phyloP scores from a whole-genome alignment of 331 rosid species.

The Arachis monticola region DNA sequence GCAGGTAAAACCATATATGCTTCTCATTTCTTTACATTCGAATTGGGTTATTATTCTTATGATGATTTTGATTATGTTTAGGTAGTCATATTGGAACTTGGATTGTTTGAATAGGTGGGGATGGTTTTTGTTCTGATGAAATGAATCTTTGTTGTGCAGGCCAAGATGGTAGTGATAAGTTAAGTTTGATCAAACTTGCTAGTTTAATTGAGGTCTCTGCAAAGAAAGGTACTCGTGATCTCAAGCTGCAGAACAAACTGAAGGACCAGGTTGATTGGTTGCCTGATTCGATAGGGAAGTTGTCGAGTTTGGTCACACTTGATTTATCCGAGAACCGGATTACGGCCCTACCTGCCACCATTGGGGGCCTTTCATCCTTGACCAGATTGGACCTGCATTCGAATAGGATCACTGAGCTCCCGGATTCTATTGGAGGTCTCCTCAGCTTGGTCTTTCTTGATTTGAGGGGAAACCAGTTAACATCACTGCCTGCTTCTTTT shows the following conservation, averaged over 20 bases:
- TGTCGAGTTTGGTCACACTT: slow-evolving; percentile 66
- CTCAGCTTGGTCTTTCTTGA: slow-evolving; percentile 64
- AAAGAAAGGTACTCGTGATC: slow-evolving; percentile 68
- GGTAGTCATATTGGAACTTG: neutral
- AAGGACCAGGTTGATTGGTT: slow-evolving; percentile 85
- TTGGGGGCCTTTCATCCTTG: slow-evolving; percentile 79
- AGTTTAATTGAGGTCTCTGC: slow-evolving; percentile 79
- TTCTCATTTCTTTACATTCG: slow-evolving; percentile 32
- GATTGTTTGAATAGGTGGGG: neutral
- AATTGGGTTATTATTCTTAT: slow-evolving; percentile 1
- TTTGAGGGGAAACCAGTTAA: slow-evolving; percentile 68
- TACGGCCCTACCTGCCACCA: slow-evolving; percentile 63
- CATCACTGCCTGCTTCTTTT: slow-evolving; percentile 67
- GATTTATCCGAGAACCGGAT: slow-evolving; percentile 88
- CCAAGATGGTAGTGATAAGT: slow-evolving; percentile 76
- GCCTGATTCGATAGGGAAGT: slow-evolving; percentile 84
- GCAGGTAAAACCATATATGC: slow-evolving; percentile 47
- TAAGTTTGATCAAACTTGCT: slow-evolving; percentile 78
- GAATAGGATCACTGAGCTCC: slow-evolving; percentile 67
- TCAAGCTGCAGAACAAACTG: slow-evolving; percentile 69
- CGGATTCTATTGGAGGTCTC: slow-evolving; percentile 71
- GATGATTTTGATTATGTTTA: slow-evolving; percentile 2
- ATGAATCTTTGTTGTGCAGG: slow-evolving; percentile 52
- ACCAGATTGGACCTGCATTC: slow-evolving; percentile 77
- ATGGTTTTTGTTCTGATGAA: slow-evolving; percentile 21